phyloP scores from a whole-genome alignment of 139 green algal genomes.

The Tetraselmis chui region DNA sequence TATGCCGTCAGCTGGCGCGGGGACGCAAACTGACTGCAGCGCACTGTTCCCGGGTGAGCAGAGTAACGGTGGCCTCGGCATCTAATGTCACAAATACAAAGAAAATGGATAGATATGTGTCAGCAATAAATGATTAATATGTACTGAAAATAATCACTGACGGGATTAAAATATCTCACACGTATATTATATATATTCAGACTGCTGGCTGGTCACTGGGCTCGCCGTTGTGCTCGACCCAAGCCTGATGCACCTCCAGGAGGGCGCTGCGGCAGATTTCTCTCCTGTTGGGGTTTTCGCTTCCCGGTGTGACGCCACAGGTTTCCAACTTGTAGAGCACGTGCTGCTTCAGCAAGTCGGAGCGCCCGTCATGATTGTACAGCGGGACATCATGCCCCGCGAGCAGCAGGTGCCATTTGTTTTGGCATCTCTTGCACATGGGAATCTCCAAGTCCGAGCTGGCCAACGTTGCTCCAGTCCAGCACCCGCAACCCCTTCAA shows the following conservation, averaged over 20 bases:
- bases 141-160: too few species aligned
- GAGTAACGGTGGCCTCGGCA: too few species aligned
- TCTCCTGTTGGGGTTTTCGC: not conserved
- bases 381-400: not conserved
- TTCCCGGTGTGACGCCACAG: too few species aligned
- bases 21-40: too few species aligned
- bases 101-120: too few species aligned
- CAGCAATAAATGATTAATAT: too few species aligned
- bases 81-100: too few species aligned
- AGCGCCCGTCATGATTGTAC: not conserved
- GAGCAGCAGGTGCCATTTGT: not conserved
- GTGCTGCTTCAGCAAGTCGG: not conserved
- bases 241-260: not conserved
- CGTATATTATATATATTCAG: too few species aligned
- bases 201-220: too few species aligned
- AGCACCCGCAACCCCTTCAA: not conserved
- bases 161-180: too few species aligned
- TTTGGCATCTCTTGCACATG: not conserved
- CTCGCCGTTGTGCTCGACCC: not conserved
- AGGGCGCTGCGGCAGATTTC: not conserved
- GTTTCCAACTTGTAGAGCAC: not conserved
- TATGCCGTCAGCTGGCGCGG: too few species aligned
- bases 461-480: not conserved
- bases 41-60: too few species aligned
- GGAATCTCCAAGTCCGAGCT: not conserved